Base-by-base conservation (phyloP, 2,329 filamentous ascomycete species). In the Exophiala sp. region DNA sequence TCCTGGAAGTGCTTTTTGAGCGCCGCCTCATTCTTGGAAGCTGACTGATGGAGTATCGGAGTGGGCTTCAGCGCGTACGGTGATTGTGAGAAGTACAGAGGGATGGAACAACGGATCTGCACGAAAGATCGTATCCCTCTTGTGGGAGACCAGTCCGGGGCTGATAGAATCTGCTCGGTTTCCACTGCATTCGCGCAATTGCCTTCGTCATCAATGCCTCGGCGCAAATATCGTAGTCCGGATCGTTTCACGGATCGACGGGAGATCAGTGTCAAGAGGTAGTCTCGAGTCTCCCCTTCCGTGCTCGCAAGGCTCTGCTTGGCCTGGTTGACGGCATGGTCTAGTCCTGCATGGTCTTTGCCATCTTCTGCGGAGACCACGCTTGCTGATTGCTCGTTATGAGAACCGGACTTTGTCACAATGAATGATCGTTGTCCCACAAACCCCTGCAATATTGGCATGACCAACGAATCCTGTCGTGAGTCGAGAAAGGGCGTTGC, bases 401-500 rank as follows among this genome's bases (percentile, higher is more conserved):
- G 50, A 1, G 55, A 32, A 21, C 52, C 49, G 32, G 51, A 45
- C 22, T 55, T 64, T 23, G 88, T 84, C 19, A 90, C 80, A 7
- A 82, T 78, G 64, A 98, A 97, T 2, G 82, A 74, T 55, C 81
- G 76, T 67, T 97, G 93, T 1, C 91, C 91, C 16, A 98, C 81
- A 60, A 97, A 98, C 0, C 93, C 93, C 68, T 97, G 93, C 69
- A 98, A 86, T 2, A 98, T 61, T 1, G 93, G 93, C 18, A 97
- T 70, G 1, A 85, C 76, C 46, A 95, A 77, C 0, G 74, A 72
- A 60, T 88, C 80, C 18, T 87, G 80, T 0, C 85, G 82, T n/a
- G 78, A 76, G 14, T 86, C 78, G 41, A 88, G 78, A 54, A 98
- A 89, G 0, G 86, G 83, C 22, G 77, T 70, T 21, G 87, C 71